phyloP scores from a whole-genome alignment of 352 stramenopile species.

The Elongisporangium senticosum region DNA sequence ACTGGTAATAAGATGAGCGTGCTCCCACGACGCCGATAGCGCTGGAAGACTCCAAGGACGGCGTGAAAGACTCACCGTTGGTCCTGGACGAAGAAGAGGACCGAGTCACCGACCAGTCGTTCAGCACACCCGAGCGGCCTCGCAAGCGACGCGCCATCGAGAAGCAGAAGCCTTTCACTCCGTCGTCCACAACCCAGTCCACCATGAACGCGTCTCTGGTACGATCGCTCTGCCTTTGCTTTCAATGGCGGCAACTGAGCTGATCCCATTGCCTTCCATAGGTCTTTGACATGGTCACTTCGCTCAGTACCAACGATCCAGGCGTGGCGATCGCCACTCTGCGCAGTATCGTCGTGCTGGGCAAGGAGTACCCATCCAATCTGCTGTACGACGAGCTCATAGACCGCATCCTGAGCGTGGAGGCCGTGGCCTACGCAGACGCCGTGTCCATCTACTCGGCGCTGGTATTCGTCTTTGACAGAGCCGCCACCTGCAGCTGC shows the following conservation, averaged over 20 bases:
- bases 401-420: slow-evolving; percentile 70
- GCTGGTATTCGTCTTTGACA: slow-evolving; percentile 81
- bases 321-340: slow-evolving; percentile 70
- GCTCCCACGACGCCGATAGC: background rate
- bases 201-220: slow-evolving; percentile 77
- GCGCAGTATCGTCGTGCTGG: slow-evolving; percentile 74
- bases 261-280: background rate
- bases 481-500: slow-evolving; percentile 57
- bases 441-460: slow-evolving; percentile 72
- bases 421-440: slow-evolving; percentile 60
- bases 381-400: slow-evolving; percentile 76
- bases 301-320: slow-evolving; percentile 78
- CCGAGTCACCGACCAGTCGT: background rate
- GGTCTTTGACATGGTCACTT: slow-evolving; percentile 78
- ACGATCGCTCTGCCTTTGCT: background rate
- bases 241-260: background rate
- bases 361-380: slow-evolving; percentile 78
- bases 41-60: background rate
- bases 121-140: slow-evolving; percentile 8
- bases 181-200: slow-evolving; percentile 48
- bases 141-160: slow-evolving; percentile 33
- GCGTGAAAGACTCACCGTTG: background rate
- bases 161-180: slow-evolving; percentile 55
- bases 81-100: background rate
- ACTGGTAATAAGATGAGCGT: background rate